Evolutionary conservation across 2,329 filamentous ascomycete genomes (phyloP).

Genomic region (Aspergillus versicolor): DNA sequence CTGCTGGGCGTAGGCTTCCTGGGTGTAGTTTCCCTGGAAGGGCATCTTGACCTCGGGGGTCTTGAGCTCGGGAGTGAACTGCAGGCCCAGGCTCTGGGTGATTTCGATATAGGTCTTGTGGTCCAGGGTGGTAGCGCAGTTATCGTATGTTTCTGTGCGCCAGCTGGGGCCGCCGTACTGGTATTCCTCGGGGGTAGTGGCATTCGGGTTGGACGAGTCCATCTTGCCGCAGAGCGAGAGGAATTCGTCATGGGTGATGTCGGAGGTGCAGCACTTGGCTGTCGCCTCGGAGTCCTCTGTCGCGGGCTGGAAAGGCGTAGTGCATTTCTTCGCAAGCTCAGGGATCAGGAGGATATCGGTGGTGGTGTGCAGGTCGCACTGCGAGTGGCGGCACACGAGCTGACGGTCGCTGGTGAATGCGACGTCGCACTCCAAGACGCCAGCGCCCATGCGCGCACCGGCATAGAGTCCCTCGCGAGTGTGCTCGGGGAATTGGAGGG

Average conservation of each 20-base stretch:
- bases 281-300: slow-evolving; percentile 5
- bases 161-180: slow-evolving; percentile 19
- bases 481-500: slow-evolving; percentile 20
- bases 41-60: slow-evolving; percentile 17
- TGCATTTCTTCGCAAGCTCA: slow-evolving; percentile 20
- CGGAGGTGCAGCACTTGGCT: slow-evolving; percentile 21
- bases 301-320: slow-evolving; percentile 17
- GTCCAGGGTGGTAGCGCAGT: slow-evolving; percentile 17
- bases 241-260: slow-evolving; percentile 21
- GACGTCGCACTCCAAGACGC: slow-evolving; percentile 21
- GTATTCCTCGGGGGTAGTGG: slow-evolving; percentile 20
- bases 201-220: slow-evolving; percentile 19
- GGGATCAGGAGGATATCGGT: slow-evolving; percentile 22
- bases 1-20: slow-evolving; percentile 21
- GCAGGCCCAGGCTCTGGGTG: slow-evolving; percentile 16
- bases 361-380: slow-evolving; percentile 22
- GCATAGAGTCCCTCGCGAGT: slow-evolving; percentile 18
- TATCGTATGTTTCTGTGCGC: slow-evolving; percentile 19
- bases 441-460: slow-evolving; percentile 21
- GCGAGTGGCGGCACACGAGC: slow-evolving; percentile 22
- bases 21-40: slow-evolving; percentile 20
- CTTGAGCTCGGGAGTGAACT: slow-evolving; percentile 22
- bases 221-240: slow-evolving; percentile 22
- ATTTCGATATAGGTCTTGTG: slow-evolving; percentile 20
- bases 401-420: slow-evolving; percentile 19